These are phyloP conservation scores for Juglanconis juglandina DNA, from an alignment of 2,329 filamentous ascomycete genomes.

Conservation along the genomic window DNA sequence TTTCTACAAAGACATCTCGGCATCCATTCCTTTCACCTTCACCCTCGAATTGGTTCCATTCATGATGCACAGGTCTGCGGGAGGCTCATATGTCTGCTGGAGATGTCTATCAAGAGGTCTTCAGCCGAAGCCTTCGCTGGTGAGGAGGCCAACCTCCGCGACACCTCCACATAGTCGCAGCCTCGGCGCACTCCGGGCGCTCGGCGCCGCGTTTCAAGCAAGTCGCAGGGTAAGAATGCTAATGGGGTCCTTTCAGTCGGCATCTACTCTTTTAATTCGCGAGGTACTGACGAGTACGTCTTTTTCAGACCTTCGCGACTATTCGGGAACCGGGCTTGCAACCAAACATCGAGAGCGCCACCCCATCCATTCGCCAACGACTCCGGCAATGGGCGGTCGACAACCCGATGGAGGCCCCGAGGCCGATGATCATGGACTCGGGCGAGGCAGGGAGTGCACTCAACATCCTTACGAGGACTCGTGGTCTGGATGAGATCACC, in stretches of 20 bases:
- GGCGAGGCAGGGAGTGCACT: conserved; percentile 25
- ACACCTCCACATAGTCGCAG: background rate
- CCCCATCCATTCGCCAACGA: conserved; percentile 34
- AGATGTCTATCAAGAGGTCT: conserved; percentile 24
- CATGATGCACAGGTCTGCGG: conserved; percentile 30
- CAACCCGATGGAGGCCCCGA: conserved; percentile 27
- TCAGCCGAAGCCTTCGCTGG: background rate
- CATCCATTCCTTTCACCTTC: background rate
- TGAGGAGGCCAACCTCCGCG: conserved; percentile 1
- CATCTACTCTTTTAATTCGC: background rate
- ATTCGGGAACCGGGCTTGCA: conserved; percentile 2
- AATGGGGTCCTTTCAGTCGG: background rate
- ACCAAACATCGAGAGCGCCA: background rate
- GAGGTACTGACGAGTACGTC: background rate
- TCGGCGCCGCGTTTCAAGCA: background rate
- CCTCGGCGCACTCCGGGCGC: background rate
- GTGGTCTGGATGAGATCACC: conserved; percentile 27
- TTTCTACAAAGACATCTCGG: background rate
- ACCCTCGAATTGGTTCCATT: background rate
- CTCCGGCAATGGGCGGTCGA: conserved; percentile 40
- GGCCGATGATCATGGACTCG: conserved; percentile 26
- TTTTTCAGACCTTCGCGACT: conserved; percentile 6
- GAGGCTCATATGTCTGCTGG: conserved; percentile 31
- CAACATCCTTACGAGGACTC: conserved; percentile 35
- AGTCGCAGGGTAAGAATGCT: conserved; percentile 4